A percentile compares a stretch with the other conserved stretches of the same genome.
Evolutionary conservation across 306 rosid genomes (phyloP).

Genomic region (Luffa aegyptiaca): DNA sequence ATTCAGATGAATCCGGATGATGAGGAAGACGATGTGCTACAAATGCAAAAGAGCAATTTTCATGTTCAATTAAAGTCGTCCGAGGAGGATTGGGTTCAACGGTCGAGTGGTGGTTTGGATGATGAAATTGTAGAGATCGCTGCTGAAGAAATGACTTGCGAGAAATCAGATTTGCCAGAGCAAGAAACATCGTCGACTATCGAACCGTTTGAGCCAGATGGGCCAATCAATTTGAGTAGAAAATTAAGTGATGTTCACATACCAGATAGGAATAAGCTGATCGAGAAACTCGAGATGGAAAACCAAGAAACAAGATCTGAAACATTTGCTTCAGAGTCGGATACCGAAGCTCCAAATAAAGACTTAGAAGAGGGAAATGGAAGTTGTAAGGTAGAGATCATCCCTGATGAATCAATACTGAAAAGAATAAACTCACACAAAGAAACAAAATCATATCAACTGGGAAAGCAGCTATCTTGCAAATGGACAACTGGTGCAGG

Average conservation of each 20-base stretch:
- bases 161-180: slow-evolving; percentile 21
- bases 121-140: slow-evolving; percentile 13
- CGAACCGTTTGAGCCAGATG: slow-evolving; percentile 21
- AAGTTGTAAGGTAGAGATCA: slow-evolving; percentile 28
- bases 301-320: slow-evolving; percentile 18
- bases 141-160: slow-evolving; percentile 14
- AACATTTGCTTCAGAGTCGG: slow-evolving; percentile 13
- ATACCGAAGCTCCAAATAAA: slow-evolving; percentile 12
- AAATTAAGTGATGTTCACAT: slow-evolving; percentile 5
- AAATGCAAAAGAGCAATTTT: slow-evolving; percentile 34
- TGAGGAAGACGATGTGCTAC: slow-evolving; percentile 26
- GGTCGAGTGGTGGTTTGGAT: slow-evolving; percentile 26
- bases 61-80: slow-evolving; percentile 59
- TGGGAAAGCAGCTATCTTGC: slow-evolving; percentile 83
- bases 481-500: slow-evolving; percentile 99
- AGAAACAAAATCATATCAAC: slow-evolving; percentile 60
- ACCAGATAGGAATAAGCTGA: slow-evolving; percentile 15
- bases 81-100: slow-evolving; percentile 52
- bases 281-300: slow-evolving; percentile 26
- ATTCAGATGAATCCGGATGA: slow-evolving; percentile 67
- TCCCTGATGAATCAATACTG: slow-evolving; percentile 64
- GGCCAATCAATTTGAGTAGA: slow-evolving; percentile 14
- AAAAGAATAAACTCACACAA: slow-evolving; percentile 68
- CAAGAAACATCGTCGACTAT: slow-evolving; percentile 12
- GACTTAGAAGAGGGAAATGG: slow-evolving; percentile 24